Evolutionary conservation across 2,329 filamentous ascomycete genomes (phyloP).

Genomic region (Hypomyces rosellus): DNA sequence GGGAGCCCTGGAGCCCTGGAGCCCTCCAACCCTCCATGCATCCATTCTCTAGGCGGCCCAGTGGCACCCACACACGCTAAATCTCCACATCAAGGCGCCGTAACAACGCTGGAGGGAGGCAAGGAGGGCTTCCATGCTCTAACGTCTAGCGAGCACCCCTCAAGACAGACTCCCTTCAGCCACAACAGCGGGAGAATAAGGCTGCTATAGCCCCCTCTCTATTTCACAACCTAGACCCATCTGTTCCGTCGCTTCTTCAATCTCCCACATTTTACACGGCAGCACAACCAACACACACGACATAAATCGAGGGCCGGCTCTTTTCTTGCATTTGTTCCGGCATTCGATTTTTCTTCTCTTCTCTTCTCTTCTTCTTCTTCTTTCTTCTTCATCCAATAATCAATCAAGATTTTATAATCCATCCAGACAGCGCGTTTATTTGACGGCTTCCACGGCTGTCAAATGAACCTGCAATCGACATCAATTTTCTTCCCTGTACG

Average conservation of each 20-base stretch:
- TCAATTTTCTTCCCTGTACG: conserved; percentile 58
- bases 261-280: conserved; percentile 8
- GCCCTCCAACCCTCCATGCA: background rate
- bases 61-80: background rate
- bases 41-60: background rate
- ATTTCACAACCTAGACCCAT: conserved; percentile 1
- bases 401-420: conserved; percentile 12
- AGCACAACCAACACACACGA: conserved; percentile 6
- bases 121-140: no score
- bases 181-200: conserved; percentile 20
- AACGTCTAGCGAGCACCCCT: no score
- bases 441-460: conserved; percentile 77
- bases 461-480: conserved; percentile 93
- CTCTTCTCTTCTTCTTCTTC: conserved; percentile 12
- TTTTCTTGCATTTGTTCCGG: conserved; percentile 16
- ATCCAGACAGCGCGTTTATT: conserved; percentile 71
- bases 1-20: background rate
- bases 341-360: conserved; percentile 3
- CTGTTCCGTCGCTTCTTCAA: conserved; percentile 19
- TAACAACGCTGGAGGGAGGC: no score
- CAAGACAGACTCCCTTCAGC: background rate
- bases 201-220: conserved; percentile 19
- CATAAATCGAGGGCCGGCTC: conserved; percentile 13
- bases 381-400: background rate
- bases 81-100: no score